Evolutionary conservation across 2,329 filamentous ascomycete genomes (phyloP), one percentile per base, ranked within the genome.

Genomic region (Bipolaris sorokiniana): DNA sequence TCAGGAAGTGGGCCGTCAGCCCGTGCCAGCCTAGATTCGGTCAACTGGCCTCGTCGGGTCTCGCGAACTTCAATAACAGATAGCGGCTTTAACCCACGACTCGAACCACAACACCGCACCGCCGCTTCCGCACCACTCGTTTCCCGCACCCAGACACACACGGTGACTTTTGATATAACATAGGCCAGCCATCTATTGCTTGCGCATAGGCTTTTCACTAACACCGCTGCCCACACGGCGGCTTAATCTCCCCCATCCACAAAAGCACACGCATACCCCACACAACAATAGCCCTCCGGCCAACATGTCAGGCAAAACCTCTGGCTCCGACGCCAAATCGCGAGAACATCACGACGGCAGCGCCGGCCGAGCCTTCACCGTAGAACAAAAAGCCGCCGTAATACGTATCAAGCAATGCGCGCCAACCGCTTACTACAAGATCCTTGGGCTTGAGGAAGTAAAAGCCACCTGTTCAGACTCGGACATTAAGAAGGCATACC

Each of bases 401-500:
- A 81, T 96, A 69, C 87, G 95, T 64, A 95, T 99, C 75, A 88
- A 91, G 65, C 86, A 85, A 80, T 99, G 95, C 80, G 83, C 84
- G 37, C 81, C 90, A 20, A 97, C 92, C 3, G 91, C 91, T 16
- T 99, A 96, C 78, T 99, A 99, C 81, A 95, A 98, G 76, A 98
- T 99, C 67, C 81, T 99, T 31, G 88, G 88, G 20, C 79, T 97
- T 47, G 85, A 89, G 67, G 82, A 82, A 62, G 81, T 88, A 37
- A 84, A 84, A 67, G 80, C 83, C 55, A 85, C 87, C 18, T 89
- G 86, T 70, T 87, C 87, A 47, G 94, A 98, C 67, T 78, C 83
- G 61, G 94, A 98, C 71, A 92, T 99, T 75, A 99, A 98, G 78
- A 98, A 98, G 82, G 94, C 95, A 6, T 99, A 99, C 80, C 87